Conservation (phyloP, 106 monocot species). For the Dendrobium nobile region DNA sequence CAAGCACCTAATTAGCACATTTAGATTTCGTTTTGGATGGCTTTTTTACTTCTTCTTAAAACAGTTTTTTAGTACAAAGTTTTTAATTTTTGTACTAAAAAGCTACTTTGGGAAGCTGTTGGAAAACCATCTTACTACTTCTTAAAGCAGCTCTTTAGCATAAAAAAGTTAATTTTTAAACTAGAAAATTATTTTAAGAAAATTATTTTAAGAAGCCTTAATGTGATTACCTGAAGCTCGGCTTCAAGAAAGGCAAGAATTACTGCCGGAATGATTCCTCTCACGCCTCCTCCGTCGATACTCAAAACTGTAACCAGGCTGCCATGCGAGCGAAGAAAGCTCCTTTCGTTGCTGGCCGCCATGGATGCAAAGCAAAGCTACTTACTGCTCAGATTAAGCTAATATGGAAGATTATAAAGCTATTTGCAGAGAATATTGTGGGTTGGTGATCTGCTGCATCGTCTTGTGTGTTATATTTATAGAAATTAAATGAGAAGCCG, state of each 20-base stretch:
- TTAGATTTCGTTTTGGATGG: too few relatives aligned
- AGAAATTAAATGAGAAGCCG: too few relatives aligned
- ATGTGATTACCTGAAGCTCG: slow-evolving; percentile 35
- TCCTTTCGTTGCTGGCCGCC: not conserved
- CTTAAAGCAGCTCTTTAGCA: too few relatives aligned
- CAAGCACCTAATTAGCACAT: too few relatives aligned
- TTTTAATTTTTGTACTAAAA: too few relatives aligned
- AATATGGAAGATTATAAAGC: not conserved
- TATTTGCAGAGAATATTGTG: not conserved
- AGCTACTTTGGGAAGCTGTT: too few relatives aligned
- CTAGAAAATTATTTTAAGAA: too few relatives aligned
- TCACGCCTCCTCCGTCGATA: slow-evolving; percentile 54
- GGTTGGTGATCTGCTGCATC: not conserved
- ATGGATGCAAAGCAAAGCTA: not conserved
- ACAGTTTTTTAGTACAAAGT: too few relatives aligned
- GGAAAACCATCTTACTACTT: too few relatives aligned
- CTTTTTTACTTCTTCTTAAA: too few relatives aligned
- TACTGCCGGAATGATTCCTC: slow-evolving; percentile 44
- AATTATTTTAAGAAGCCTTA: too few relatives aligned
- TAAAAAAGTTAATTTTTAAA: too few relatives aligned
- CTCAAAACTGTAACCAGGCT: slow-evolving; percentile 37
- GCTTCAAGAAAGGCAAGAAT: slow-evolving; percentile 42
- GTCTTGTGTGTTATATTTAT: not conserved
- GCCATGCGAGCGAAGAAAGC: slow-evolving; percentile 12
- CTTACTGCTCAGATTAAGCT: not conserved